These are phyloP conservation scores for Tremella mesenterica DNA, from an alignment of 768 basidiomycete genomes.

Conservation along the genomic window DNA sequence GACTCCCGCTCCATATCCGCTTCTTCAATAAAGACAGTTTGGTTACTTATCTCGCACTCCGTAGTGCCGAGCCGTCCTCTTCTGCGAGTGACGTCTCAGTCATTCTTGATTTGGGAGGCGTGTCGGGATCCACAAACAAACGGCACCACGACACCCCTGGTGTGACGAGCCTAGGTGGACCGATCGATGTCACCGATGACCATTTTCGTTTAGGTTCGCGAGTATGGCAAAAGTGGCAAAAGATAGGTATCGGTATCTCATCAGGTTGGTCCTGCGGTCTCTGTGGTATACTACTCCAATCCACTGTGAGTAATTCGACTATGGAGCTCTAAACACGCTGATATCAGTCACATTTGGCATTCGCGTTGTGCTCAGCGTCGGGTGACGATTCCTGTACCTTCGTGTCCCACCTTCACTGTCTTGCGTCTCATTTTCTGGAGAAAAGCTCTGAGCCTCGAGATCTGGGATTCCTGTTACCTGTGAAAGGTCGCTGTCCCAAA, in stretches of 20 bases:
- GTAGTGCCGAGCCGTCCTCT: not conserved
- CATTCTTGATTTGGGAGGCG: constrained; percentile 34
- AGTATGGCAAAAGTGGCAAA: constrained; percentile 32
- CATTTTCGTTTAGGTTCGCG: constrained; percentile 13
- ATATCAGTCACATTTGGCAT: constrained; percentile 34
- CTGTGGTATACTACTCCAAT: not conserved
- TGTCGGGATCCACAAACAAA: constrained; percentile 25
- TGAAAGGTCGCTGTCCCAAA: constrained; percentile 35
- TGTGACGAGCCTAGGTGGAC: constrained; percentile 15
- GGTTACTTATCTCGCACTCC: not conserved
- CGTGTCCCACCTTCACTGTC: constrained; percentile 36
- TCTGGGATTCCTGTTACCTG: constrained; percentile 38
- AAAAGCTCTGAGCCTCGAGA: too few species aligned
- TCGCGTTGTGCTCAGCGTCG: constrained; percentile 31
- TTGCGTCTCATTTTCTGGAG: constrained; percentile 28
- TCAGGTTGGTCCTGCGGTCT: constrained; percentile 12
- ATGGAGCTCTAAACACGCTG: not conserved
- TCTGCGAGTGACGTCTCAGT: not conserved
- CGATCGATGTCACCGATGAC: constrained; percentile 41
- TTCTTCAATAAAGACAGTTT: constrained; percentile 57
- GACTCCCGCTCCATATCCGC: constrained; percentile 67
- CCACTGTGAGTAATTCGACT: constrained; percentile 18
- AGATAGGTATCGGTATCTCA: not conserved
- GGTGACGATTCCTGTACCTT: constrained; percentile 13
- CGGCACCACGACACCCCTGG: constrained; percentile 19